Evolutionary conservation across 2,329 filamentous ascomycete species (phyloP), one percentile per base, ranked within the genome.

Genomic region (Trichoderma koningiopsis): DNA sequence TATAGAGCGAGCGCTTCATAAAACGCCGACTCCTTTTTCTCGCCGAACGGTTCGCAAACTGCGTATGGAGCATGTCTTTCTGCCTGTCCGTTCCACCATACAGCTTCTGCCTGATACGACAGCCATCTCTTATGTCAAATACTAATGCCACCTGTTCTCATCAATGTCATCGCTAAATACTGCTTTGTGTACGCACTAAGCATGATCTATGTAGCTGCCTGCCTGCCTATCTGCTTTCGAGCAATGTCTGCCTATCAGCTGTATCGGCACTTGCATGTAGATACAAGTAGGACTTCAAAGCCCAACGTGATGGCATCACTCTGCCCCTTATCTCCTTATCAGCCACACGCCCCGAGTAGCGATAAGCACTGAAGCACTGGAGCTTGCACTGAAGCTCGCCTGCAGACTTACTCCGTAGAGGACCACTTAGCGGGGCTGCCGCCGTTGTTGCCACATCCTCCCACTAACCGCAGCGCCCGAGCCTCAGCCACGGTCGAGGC

Each of bases 401-500:
- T 56, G 31, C 35, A 57, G 62, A 19, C 53, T 22, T 33, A n/a
- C 53, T 64, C 61, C 49, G 35, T 37, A 37, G 35, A 49, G 31
- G 37, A 33, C 33, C 19, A 49, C 11, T 37, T 37, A 43, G 64
- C 64, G 64, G 64, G 64, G 64, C 64, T 27, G 63, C 72, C 47
- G 33, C 55, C 59, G 43, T 31, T 40, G 62, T 59, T 56, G 68
- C 71, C 69, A 70, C 64, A 68, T 29, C 53, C 55, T 58, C 27
- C 31, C 43, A 43, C 52, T 33, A 64, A 60, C 60, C 67, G 58
- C 61, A 69, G 31, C 52, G 64, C 63, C 53, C n/a, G 64, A 52
- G 33, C 49, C 70, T 72, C 69, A 76, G 76, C 76, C 76, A 77
- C 76, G 72, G 74, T 62, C 75, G 74, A 77, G 72, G 76, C 75